Conservation (phyloP, 345 rosid species). For the Excoecaria cochinchinensis region DNA sequence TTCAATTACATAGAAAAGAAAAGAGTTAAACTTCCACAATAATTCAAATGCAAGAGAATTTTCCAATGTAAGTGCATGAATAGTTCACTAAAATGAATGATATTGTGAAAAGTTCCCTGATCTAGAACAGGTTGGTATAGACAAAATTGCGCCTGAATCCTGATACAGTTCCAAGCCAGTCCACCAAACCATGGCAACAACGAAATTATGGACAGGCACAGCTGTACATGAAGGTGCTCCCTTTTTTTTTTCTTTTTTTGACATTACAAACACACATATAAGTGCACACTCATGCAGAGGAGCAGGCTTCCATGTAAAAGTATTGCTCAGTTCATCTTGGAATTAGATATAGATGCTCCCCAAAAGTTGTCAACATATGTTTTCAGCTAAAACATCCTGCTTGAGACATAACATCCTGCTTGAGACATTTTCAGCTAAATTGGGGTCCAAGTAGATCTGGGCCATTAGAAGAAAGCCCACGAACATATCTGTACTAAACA, state of each 20-base stretch:
- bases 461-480: conserved; percentile 3
- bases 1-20: not conserved
- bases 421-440: not conserved
- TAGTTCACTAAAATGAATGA: not conserved
- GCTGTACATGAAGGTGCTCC: not conserved
- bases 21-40: not conserved
- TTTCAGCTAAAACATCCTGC: not conserved
- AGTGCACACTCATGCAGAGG: not conserved
- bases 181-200: not conserved
- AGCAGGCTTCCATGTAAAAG: not conserved
- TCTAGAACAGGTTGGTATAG: not conserved
- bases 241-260: not conserved
- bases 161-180: not conserved
- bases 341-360: not conserved
- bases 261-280: not conserved
- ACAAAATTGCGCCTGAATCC: not conserved
- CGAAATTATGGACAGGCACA: not conserved
- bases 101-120: not conserved
- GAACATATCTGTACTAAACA: not conserved
- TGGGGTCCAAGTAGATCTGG: not conserved
- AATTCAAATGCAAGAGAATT: not conserved
- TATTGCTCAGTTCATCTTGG: not conserved
- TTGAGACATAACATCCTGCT: too few relatives aligned
- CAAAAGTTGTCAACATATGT: not conserved
- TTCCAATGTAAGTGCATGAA: not conserved